Conservation (phyloP, 306 rosid species). For the Castanea mollissima region DNA sequence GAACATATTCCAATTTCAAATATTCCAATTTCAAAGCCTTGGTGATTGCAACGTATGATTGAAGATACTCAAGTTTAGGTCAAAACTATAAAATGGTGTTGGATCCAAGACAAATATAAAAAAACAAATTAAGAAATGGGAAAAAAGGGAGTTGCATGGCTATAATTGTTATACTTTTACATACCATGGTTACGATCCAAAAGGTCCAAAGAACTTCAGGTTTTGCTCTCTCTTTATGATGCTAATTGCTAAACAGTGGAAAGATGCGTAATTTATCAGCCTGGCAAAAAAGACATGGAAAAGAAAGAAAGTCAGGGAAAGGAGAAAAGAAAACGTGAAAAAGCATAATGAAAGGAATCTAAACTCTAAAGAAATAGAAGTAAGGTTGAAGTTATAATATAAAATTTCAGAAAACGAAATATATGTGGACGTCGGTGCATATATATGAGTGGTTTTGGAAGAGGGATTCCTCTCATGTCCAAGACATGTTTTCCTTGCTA, state of each 20-base stretch:
- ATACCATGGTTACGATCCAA: constrained; percentile 16
- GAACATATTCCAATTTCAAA: constrained; percentile 15
- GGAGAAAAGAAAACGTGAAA: constrained; percentile 18
- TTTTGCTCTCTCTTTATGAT: constrained; percentile 16
- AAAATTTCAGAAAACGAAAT: not conserved
- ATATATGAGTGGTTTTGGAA: constrained; percentile 7
- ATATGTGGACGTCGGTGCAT: not conserved
- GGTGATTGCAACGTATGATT: constrained; percentile 21
- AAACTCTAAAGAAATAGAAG: constrained; percentile 29
- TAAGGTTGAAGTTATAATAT: constrained; percentile 5
- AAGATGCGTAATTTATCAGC: constrained; percentile 9
- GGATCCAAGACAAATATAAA: constrained; percentile 30
- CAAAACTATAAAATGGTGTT: constrained; percentile 20
- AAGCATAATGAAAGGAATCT: constrained; percentile 42
- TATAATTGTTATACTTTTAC: constrained; percentile 5
- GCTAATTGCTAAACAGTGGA: constrained; percentile 2
- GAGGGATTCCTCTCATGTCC: constrained; percentile 36
- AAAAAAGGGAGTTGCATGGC: not conserved
- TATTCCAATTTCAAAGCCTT: constrained; percentile 13
- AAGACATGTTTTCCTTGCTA: constrained; percentile 42
- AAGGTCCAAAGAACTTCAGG: constrained; percentile 28
- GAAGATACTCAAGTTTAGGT: constrained; percentile 8
- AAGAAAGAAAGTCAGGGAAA: constrained; percentile 5
- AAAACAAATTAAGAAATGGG: not conserved
- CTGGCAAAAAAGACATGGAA: constrained; percentile 22